Conservation (phyloP, 306 rosid genomes). For the Arachis stenosperma region DNA sequence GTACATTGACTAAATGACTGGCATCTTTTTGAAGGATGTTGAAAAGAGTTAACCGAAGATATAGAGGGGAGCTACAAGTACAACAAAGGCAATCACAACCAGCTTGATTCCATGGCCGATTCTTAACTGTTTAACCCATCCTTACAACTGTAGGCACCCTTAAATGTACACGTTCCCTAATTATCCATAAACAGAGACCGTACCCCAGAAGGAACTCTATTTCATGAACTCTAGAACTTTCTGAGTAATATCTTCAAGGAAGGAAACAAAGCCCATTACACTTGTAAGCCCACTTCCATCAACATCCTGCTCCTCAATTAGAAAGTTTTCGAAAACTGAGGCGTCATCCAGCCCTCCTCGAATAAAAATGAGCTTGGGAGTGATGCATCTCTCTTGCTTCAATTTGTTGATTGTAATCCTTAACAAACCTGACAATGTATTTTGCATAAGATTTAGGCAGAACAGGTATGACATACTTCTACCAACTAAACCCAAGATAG, state of each 20-base stretch:
- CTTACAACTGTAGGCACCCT: constrained; percentile 42
- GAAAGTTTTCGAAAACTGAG: constrained; percentile 79
- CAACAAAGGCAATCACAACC: constrained; percentile 35
- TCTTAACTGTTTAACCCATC: constrained; percentile 29
- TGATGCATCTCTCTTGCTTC: constrained; percentile 90
- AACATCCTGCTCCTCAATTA: constrained; percentile 95
- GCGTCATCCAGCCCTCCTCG: constrained; percentile 93
- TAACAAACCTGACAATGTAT: constrained; percentile 68
- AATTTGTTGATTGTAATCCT: constrained; percentile 73
- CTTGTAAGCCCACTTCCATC: constrained; percentile 88
- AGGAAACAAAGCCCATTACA: constrained; percentile 85
- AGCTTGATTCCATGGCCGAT: constrained; percentile 26
- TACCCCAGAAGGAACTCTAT: constrained; percentile 44
- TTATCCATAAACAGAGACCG: constrained; percentile 26
- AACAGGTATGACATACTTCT: constrained; percentile 15
- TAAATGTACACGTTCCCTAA: constrained; percentile 30
- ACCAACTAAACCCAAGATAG: constrained; percentile 21
- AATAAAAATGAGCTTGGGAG: constrained; percentile 88
- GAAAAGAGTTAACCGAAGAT: constrained; percentile 24
- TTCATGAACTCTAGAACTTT: constrained; percentile 77
- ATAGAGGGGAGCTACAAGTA: constrained; percentile 30
- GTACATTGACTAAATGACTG: constrained; percentile 41
- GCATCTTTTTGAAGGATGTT: constrained; percentile 14
- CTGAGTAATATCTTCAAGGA: constrained; percentile 70
- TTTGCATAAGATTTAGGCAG: constrained; percentile 36